Evolutionary conservation across 768 basidiomycete genomes (phyloP), one percentile per base, ranked within the genome.

Genomic region (Tricholoma terreum): DNA sequence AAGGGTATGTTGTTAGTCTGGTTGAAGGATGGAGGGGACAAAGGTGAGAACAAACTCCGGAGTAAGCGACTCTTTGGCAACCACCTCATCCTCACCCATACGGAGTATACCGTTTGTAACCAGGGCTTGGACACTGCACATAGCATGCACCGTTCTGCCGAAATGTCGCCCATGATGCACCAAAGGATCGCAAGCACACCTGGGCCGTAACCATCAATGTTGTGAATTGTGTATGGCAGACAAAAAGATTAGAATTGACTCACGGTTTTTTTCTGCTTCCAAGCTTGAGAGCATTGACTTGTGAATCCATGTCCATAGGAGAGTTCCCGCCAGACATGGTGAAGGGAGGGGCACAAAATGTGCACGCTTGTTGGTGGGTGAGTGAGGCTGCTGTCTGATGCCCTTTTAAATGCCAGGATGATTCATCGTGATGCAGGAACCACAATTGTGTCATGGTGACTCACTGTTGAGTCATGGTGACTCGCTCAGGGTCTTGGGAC

Each of bases 121-220:
- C 14, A 68, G 52, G 6, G 57, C 45, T 8, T 63, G 59, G 14
- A 68, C 43, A 30, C 42, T 56, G 50, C 61, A 62, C 21, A 62
- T 36, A 15, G 61, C 58, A 46, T 62, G 58, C 21, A 50, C 40
- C 1, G 55, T 52, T 17, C 45, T 24, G 4, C 65, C 43, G n/a
- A 68, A 68, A 36, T 68, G 64, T 4, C 27, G 36, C 8, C 65
- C 58, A 40, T 66, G 57, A 33, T 63, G 65, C 17, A 66, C 58
- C 11, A 64, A 38, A 2, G 56, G 63, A 43, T 59, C 54, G 30
- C 52, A 17, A 5, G 42, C 46, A 46, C 45, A 55, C 9, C 60
- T 61, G 50, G 27, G 8, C 17, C 9, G n/a, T 43, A 15, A 22
- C 17, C 9, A 22, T 43, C 17, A 22, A 9, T 10, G 19, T 21